phyloP scores from a whole-genome alignment of 805 yeast genomes.

The Lipomyces yamanashiensis region DNA sequence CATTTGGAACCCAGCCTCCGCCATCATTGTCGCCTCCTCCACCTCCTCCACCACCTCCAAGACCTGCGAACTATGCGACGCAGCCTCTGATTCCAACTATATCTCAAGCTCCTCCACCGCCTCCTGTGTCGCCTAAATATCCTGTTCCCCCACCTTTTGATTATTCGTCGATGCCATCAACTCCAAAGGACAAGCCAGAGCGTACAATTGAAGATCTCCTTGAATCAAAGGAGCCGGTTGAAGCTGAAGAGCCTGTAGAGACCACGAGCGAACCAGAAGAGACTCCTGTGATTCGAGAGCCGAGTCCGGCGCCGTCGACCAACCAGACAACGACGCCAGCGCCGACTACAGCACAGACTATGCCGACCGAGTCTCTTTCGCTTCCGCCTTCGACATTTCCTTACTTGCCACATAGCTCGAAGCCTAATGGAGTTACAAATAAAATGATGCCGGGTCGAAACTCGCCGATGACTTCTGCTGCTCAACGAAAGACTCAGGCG shows the following conservation, averaged over 20 bases:
- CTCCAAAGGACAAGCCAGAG: not conserved
- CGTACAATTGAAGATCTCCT: not conserved
- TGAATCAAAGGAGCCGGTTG: not conserved
- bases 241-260: not conserved
- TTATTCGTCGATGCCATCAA: not conserved
- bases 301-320: slow-evolving; percentile 5
- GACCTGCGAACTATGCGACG: not conserved
- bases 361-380: slow-evolving; percentile 15
- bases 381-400: slow-evolving; percentile 37
- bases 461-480: slow-evolving; percentile 20
- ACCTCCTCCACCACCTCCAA: slow-evolving; percentile 6
- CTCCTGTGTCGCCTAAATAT: not conserved
- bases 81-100: not conserved
- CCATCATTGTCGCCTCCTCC: slow-evolving; percentile 4
- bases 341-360: not conserved
- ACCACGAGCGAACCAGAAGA: not conserved
- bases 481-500: slow-evolving; percentile 7
- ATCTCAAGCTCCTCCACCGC: not conserved
- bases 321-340: not conserved
- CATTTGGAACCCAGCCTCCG: slow-evolving; percentile 4
- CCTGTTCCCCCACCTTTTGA: slow-evolving; percentile 14
- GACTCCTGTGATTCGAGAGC: slow-evolving; percentile 2
- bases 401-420: slow-evolving; percentile 14
- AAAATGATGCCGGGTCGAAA: slow-evolving; percentile 8
- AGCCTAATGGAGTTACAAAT: slow-evolving; percentile 3